Percentiles rank a stretch among this genome's conserved stretches.
These are phyloP conservation scores for Paramecium tetraurelia DNA, from an alignment of 73 alveolate genomes.

Conservation along the genomic window DNA sequence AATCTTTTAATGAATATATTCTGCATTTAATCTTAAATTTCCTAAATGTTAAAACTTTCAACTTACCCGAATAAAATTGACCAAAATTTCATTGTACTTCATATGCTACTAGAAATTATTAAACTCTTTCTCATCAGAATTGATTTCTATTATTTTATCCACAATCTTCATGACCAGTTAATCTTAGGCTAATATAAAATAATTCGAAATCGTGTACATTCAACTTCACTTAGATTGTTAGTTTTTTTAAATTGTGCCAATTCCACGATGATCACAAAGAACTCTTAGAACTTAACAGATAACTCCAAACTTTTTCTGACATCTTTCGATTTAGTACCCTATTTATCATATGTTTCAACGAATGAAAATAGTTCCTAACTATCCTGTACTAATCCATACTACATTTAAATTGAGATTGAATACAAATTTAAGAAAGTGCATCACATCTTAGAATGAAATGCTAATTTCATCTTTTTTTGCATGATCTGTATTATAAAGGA, in stretches of 20 bases:
- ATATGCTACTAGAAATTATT: slow-evolving; percentile 60
- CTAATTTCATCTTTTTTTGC: slow-evolving; percentile 63
- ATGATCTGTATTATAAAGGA: slow-evolving; percentile 28
- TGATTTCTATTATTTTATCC: slow-evolving; percentile 28
- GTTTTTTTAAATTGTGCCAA: slow-evolving; percentile 48
- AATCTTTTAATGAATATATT: slow-evolving; percentile 36
- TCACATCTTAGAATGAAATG: slow-evolving; percentile 55
- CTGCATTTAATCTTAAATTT: slow-evolving; percentile 4
- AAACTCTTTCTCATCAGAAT: slow-evolving; percentile 46
- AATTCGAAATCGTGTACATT: not conserved
- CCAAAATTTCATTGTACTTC: slow-evolving; percentile 44
- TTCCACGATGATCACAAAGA: slow-evolving; percentile 49
- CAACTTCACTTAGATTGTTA: slow-evolving; percentile 51
- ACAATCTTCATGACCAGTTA: slow-evolving; percentile 23
- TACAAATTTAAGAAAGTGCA: slow-evolving; percentile 60
- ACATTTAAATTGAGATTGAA: not conserved
- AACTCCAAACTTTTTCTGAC: slow-evolving; percentile 11
- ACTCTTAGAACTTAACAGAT: slow-evolving; percentile 51
- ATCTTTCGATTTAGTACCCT: slow-evolving; percentile 34
- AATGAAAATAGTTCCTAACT: slow-evolving; percentile 34
- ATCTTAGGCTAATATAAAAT: not conserved
- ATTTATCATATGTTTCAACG: slow-evolving; percentile 44
- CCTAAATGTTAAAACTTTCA: not conserved
- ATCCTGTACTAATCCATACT: slow-evolving; percentile 52
- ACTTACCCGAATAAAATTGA: slow-evolving; percentile 55